phyloP scores from a whole-genome alignment of 169 alveolate species.

The Plasmodium billcollinsi region DNA sequence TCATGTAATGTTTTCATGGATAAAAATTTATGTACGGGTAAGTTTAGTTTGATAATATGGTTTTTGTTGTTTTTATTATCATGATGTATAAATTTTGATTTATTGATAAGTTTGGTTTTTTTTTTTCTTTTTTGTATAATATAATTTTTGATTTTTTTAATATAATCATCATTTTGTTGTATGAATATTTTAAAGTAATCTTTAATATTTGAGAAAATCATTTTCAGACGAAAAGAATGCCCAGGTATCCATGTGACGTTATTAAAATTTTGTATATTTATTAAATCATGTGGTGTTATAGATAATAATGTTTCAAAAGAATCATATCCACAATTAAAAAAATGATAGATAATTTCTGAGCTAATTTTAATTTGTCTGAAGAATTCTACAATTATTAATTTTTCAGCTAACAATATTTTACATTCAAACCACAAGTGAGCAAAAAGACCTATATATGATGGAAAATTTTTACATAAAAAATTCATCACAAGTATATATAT shows the following conservation, averaged over 20 bases:
- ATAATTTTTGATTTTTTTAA: slow-evolving; percentile 26
- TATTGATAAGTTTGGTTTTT: not conserved
- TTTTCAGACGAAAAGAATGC: slow-evolving; percentile 27
- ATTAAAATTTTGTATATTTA: slow-evolving; percentile 40
- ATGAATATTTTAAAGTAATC: slow-evolving; percentile 29
- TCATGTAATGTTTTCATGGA: no score
- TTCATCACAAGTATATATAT: slow-evolving; percentile 35
- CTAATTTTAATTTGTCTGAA: slow-evolving; percentile 49
- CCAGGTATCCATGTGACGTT: slow-evolving; percentile 66
- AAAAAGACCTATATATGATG: slow-evolving; percentile 55
- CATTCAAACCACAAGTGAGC: slow-evolving; percentile 61
- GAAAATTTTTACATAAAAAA: slow-evolving; percentile 41
- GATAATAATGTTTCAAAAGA: slow-evolving; percentile 56
- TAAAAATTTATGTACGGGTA: no score
- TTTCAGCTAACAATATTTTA: slow-evolving; percentile 53
- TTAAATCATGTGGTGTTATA: slow-evolving; percentile 44
- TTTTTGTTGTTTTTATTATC: no score
- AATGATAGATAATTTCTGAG: slow-evolving; percentile 63
- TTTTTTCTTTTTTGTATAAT: slow-evolving; percentile 32
- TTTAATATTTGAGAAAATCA: slow-evolving; percentile 26
- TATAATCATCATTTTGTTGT: slow-evolving; percentile 47
- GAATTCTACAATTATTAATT: slow-evolving; percentile 49
- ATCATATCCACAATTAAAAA: slow-evolving; percentile 57
- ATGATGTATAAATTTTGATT: no score
- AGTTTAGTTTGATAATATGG: no score